Evolutionary conservation across 352 stramenopile species (phyloP), one percentile per base, ranked within the genome.

Genomic region (Phytophthora tubulina): DNA sequence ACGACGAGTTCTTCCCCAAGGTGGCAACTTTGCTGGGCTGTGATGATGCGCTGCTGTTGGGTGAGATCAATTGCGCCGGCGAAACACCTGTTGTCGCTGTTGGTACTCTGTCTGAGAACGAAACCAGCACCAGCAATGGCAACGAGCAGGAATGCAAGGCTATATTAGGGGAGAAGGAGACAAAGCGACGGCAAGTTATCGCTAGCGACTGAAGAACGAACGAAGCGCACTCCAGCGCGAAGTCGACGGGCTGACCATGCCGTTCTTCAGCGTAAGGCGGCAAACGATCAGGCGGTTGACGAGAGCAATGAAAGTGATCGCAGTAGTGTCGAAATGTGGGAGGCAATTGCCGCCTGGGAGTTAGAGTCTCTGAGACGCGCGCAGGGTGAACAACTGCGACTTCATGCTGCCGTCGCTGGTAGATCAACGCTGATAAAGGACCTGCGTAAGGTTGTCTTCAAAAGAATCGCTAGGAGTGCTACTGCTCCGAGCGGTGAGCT

Each of bases 351-450:
- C 7, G 6, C 30, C 0, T 66, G 58, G 58, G 45, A 66, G 41
- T 11, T 56, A 7, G 58, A 57, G 33, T 41, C 46, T n/a, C 35
- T 66, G 1, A 31, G 46, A n/a, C 58, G 17, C 3, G n/a, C 46
- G 6, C 57, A 55, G 13, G 13, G 17, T n/a, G 44, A 64, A 14
- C 44, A 64, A 9, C 39, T 49, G 8, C 58, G 46, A n/a, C 58
- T 66, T 42, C 58, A 58, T 50, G 17, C 14, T 11, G 46, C 46
- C 5, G 15, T 57, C 13, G 6, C 21, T 5, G 9, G 2, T 10
- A 42, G 57, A 21, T 4, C 58, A 6, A 51, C 57, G 39, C 7
- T 66, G 3, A 50, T 66, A 1, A 66, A 66, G 46, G 46, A 66
- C 33, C 58, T 66, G 14, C 58, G 21, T 30, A 58, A 35, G 31